Base-by-base conservation (phyloP, 306 rosid species). In the Hylodesmum podocarpum region DNA sequence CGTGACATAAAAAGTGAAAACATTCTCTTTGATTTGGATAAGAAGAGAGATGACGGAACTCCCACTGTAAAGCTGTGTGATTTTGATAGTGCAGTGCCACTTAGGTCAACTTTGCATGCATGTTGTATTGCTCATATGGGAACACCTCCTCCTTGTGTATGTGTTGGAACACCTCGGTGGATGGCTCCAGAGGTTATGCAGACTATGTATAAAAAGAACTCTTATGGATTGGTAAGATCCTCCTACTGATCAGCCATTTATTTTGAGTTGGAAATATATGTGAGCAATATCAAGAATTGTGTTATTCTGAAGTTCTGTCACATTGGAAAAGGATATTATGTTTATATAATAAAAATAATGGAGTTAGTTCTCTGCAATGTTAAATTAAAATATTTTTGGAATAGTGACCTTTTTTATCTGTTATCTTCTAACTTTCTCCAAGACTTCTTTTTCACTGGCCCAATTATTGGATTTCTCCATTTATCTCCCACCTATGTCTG, bases 151-250 rank as follows among this genome's bases (percentile, higher is more conserved):
- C 87, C 98, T 44, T 84, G 82, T 79, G 85, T 88, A 57, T 92
- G 99, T 85, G 94, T 90, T 70, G 99, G 99, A 70, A 96, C 99
- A 5, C 99, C 98, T 72, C 89, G 93, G 28, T 96, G 99, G 99
- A 92, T 96, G 98, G 98, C 99, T 77, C 98, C 98, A 34, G 99
- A 96, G 85, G 99, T 92, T 71, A 73, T 96, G 86, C 93, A 27
- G 78, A 85, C 97, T 41, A 93, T 92, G 97, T 88, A 91, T 75
- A 33, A 90, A 63, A 75, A 46, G 9, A 81, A 44, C 19, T 22
- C 76, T 36, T 96, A 96, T 86, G 98, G 99, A 83, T 79, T 92
- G 90, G 99, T 96, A 85, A 68, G 93, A 36, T 55, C 33, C 67
- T 40, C 39, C 22, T 34, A 51, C 40, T 54, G 70, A 55, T 68